Percentiles rank a stretch among this genome's conserved stretches.
Conservation (phyloP, 768 basidiomycete genomes). For the Tricholomella constricta region DNA sequence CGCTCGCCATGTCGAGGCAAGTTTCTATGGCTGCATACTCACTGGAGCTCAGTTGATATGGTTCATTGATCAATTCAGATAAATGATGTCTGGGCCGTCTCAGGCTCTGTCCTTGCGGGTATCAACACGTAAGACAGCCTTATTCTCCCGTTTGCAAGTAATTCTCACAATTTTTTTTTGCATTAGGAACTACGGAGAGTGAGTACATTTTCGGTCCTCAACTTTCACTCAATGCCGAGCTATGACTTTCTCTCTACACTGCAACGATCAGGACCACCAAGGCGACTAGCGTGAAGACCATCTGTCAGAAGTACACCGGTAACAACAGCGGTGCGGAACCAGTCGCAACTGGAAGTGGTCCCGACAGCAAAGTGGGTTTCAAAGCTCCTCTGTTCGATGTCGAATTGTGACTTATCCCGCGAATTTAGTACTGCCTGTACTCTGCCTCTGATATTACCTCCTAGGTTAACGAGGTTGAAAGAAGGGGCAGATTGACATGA, state of each 20-base stretch:
- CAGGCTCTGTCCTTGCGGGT: constrained; percentile 30
- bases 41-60: too few relatives aligned
- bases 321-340: constrained; percentile 35
- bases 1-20: too few relatives aligned
- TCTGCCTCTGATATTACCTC: constrained; percentile 28
- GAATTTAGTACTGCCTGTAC: constrained; percentile 33
- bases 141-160: not conserved
- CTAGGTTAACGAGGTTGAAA: not conserved
- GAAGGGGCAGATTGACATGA: not conserved
- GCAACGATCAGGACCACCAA: constrained; percentile 34
- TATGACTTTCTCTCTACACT: constrained; percentile 20
- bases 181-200: constrained; percentile 39
- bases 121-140: constrained; percentile 32
- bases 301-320: constrained; percentile 33
- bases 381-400: not conserved
- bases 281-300: constrained; percentile 30
- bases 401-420: constrained; percentile 11
- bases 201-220: constrained; percentile 5
- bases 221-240: not conserved
- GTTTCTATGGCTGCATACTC: too few relatives aligned
- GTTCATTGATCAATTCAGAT: constrained; percentile 19
- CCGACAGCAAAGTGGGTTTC: constrained; percentile 27
- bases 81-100: constrained; percentile 37
- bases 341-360: constrained; percentile 26
- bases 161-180: not conserved